Evolutionary conservation across 352 stramenopile genomes (phyloP), one percentile per base, ranked within the genome.

Genomic region (Pythium phragmiticola): DNA sequence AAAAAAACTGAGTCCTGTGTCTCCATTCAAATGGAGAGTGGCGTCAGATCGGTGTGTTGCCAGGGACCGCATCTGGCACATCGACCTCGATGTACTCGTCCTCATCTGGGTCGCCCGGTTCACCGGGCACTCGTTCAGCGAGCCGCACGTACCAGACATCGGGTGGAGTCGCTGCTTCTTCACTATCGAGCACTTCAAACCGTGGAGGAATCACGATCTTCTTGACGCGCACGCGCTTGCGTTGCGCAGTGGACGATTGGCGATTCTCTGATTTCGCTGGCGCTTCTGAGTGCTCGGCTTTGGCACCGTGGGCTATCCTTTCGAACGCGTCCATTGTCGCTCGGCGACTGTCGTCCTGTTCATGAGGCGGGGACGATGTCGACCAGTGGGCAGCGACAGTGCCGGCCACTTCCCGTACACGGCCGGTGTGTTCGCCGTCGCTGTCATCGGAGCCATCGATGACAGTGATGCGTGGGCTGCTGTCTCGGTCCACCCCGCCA

Each of bases 71-170:
- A 17, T 39, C 28, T 14, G 55, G 47, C 14, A 36, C 58, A 49
- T 65, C 28, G 8, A 59, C 19, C 41, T 65, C 49, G 19, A 59
- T 65, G 23, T 46, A 65, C 17, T 58, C 58, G 30, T 65, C 48
- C 26, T 59, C 45, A 23, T 59, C 49, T 9, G 36, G 21, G 49
- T 65, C 41, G 14, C 58, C 37, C 9, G 21, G 19, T 19, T 59
- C 58, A 7, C 37, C 21, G 8, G 19, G 14, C 4, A 57, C 36
- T n/a, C 48, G 58, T n/a, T 65, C 50, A 16, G 17, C 39, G 16
- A 58, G 33, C 36, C 58, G 58, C 17, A 57, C 49, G 50, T 65
- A 65, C 58, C 58, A 65, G 12, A 59, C 37, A 16, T 58, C 28
- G 2, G 58, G 58, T 26, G 58, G 39, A 7, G 39, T 45, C 36